These are phyloP conservation scores for Magnaporthiopsis rhizophila DNA, from an alignment of 2,329 filamentous ascomycete species.

Conservation along the genomic window DNA sequence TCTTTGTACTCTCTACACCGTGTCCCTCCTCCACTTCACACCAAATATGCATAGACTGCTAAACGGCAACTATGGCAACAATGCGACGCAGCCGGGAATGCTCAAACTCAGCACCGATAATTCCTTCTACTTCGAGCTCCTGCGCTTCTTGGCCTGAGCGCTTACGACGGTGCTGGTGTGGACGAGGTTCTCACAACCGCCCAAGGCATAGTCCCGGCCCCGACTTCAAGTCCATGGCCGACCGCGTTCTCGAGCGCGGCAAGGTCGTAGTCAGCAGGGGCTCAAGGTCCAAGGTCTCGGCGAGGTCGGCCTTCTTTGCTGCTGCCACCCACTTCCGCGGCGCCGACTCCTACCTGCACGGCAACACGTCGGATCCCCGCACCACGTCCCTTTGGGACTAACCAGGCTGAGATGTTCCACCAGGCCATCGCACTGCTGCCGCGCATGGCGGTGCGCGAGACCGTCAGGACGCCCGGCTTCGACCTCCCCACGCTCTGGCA, in stretches of 20 bases:
- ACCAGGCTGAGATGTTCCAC: constrained; percentile 20
- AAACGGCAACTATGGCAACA: background rate
- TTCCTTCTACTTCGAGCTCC: constrained; percentile 20
- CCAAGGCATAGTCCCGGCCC: constrained; percentile 16
- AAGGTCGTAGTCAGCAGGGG: constrained; percentile 11
- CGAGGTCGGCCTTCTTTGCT: constrained; percentile 23
- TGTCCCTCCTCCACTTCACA: background rate
- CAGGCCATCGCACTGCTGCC: constrained; percentile 21
- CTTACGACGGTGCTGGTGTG: constrained; percentile 19
- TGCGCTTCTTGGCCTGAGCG: constrained; percentile 15
- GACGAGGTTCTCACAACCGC: constrained; percentile 21
- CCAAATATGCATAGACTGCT: background rate
- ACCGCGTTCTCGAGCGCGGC: constrained; percentile 12
- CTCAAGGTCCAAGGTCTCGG: constrained; percentile 14
- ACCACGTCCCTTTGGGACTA: constrained; percentile 24
- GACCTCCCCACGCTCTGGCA: constrained; percentile 26
- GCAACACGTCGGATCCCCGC: constrained; percentile 24
- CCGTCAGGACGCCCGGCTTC: constrained; percentile 20
- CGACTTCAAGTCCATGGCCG: constrained; percentile 18
- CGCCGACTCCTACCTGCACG: constrained; percentile 29
- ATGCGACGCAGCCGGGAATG: constrained; percentile 9
- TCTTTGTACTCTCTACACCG: too few relatives aligned
- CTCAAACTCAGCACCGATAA: constrained; percentile 16
- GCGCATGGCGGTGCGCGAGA: constrained; percentile 22
- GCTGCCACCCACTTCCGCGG: constrained; percentile 27